Conservation (phyloP, 306 rosid genomes). For the Carpinus viminea region DNA sequence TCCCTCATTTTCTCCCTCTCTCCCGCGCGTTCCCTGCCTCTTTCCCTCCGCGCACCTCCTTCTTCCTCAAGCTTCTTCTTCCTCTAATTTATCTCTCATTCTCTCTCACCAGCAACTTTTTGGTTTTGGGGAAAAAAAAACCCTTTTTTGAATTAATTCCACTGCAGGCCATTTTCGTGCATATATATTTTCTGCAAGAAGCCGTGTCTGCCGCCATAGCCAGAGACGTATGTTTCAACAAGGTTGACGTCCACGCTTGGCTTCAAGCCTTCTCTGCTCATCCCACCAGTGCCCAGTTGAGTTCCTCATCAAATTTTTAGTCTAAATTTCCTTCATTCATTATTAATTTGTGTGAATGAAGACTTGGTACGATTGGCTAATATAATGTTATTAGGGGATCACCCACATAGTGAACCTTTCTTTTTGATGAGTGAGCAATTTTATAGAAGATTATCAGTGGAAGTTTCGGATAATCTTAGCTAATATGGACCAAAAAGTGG, state of each 20-base stretch:
- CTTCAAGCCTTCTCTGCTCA: conserved; percentile 85
- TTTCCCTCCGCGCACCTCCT: too few relatives aligned
- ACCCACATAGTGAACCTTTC: background rate
- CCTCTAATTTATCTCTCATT: too few relatives aligned
- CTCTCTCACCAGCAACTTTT: too few relatives aligned
- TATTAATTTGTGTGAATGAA: background rate
- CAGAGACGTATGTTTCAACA: conserved; percentile 66
- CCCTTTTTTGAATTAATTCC: too few relatives aligned
- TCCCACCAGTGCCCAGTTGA: conserved; percentile 28
- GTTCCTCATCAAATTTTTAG: background rate
- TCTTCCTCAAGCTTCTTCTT: too few relatives aligned
- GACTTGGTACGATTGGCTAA: background rate
- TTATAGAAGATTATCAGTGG: background rate
- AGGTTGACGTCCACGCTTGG: conserved; percentile 76
- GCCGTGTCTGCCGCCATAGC: conserved; percentile 65
- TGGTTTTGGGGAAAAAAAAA: too few relatives aligned
- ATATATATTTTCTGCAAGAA: conserved; percentile 17
- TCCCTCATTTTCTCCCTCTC: too few relatives aligned
- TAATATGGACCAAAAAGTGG: background rate
- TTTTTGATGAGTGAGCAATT: too few relatives aligned
- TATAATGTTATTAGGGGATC: background rate
- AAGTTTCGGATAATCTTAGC: too few relatives aligned
- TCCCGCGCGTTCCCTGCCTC: too few relatives aligned
- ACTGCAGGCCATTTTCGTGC: too few relatives aligned
- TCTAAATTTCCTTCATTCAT: background rate